Conservation (phyloP, 352 stramenopile genomes). For the Paralagenidium karlingii region DNA sequence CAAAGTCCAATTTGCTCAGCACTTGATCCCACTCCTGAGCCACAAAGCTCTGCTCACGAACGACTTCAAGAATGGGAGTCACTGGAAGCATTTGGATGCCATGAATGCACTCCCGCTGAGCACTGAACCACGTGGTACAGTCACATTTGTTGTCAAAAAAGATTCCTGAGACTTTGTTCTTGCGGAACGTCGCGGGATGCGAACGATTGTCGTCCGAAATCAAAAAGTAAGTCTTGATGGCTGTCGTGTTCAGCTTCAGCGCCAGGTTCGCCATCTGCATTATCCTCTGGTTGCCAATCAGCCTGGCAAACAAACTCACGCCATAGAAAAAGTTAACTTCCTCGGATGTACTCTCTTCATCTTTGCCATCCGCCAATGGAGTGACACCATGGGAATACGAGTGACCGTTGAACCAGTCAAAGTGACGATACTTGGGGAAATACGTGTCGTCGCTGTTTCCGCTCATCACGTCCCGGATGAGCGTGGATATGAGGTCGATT, state of each 20-base stretch:
- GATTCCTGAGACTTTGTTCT: conserved; percentile 59
- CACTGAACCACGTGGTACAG: conserved; percentile 64
- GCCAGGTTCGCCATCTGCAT: conserved; percentile 30
- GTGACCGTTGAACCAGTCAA: conserved; percentile 53
- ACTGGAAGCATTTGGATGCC: conserved; percentile 67
- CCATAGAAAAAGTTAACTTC: conserved; percentile 63
- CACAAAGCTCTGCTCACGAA: conserved; percentile 25
- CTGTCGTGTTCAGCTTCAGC: conserved; percentile 38
- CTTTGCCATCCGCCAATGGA: conserved; percentile 54
- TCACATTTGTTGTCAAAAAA: conserved; percentile 73
- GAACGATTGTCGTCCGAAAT: conserved; percentile 23
- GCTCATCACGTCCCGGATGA: conserved; percentile 39
- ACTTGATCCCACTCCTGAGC: conserved; percentile 52
- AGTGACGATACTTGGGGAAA: conserved; percentile 47
- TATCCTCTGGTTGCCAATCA: conserved; percentile 27
- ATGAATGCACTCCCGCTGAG: conserved; percentile 62
- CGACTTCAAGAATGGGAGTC: conserved; percentile 30
- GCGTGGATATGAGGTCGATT: conserved; percentile 16
- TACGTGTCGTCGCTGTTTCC: conserved; percentile 10
- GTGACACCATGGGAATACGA: conserved; percentile 61
- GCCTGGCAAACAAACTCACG: conserved; percentile 25
- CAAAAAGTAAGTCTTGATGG: conserved; percentile 60
- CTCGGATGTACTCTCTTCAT: conserved; percentile 56
- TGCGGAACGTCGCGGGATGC: conserved; percentile 31
- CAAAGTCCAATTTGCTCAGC: conserved; percentile 29